These are phyloP conservation scores for Talaromyces ruber DNA, from an alignment of 495 filamentous ascomycete genomes.

Conservation along the genomic window DNA sequence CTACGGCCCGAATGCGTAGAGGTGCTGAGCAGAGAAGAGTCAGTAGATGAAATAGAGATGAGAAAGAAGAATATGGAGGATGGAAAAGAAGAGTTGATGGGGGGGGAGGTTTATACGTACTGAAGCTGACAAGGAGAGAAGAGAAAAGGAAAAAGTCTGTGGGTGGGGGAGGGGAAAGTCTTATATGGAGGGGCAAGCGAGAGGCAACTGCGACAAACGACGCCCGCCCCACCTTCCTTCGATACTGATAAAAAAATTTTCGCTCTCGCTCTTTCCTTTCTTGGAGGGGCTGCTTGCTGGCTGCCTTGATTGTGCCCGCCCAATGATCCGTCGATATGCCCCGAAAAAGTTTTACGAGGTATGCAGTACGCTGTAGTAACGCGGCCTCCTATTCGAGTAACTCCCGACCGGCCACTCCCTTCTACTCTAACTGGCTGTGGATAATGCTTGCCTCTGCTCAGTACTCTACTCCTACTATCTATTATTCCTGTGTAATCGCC, in stretches of 20 bases:
- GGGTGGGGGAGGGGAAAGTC: slow-evolving; percentile 38
- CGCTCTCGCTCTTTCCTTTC: slow-evolving; percentile 10
- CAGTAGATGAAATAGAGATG: slow-evolving; percentile 20
- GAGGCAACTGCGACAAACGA: slow-evolving; percentile 26
- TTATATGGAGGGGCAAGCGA: slow-evolving; percentile 49
- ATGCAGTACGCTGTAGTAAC: too few relatives aligned
- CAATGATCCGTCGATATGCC: background rate
- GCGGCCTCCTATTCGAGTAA: background rate
- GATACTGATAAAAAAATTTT: slow-evolving; percentile 8
- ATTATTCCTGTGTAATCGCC: background rate
- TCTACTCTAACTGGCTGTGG: too few relatives aligned
- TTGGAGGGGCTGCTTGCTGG: background rate
- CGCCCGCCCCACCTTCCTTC: slow-evolving; percentile 10
- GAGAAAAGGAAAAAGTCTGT: slow-evolving; percentile 30
- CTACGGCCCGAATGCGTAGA: slow-evolving; percentile 43
- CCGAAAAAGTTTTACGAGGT: background rate
- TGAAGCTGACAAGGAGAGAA: slow-evolving; percentile 37
- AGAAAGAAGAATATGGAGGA: background rate
- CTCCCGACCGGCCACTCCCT: background rate
- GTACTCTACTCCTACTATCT: background rate
- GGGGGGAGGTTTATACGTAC: slow-evolving; percentile 38
- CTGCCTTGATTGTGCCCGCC: background rate
- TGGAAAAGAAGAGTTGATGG: slow-evolving; percentile 9
- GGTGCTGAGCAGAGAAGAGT: slow-evolving; percentile 36
- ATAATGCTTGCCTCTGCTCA: background rate